A percentile compares a stretch with the other conserved stretches of the same genome.
phyloP scores from a whole-genome alignment of 768 basidiomycete genomes.

The Cyclocybe cylindracea region DNA sequence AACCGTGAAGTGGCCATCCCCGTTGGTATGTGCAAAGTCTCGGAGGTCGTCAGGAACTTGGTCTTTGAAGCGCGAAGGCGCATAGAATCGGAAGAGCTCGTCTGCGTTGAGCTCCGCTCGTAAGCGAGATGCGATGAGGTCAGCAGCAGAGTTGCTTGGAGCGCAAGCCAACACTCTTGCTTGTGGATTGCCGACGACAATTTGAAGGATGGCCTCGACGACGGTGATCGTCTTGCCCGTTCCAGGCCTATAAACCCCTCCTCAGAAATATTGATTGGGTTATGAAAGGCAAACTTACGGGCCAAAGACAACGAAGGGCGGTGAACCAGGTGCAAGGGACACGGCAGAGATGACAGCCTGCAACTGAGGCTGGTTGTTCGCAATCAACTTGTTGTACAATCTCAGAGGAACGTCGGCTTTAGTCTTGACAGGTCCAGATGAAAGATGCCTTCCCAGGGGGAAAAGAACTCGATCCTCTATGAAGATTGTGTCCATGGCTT shows the following conservation, averaged over 20 bases:
- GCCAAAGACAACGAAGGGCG: conserved; percentile 62
- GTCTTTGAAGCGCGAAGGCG: conserved; percentile 40
- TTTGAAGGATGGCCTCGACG: conserved; percentile 61
- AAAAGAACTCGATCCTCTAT: conserved; percentile 51
- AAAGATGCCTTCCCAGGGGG: conserved; percentile 29
- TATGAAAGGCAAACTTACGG: conserved; percentile 41
- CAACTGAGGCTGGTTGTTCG: conserved; percentile 44
- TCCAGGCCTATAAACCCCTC: conserved; percentile 42
- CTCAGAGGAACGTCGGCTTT: conserved; percentile 14
- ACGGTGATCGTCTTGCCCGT: conserved; percentile 71
- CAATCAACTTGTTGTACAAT: conserved; percentile 44
- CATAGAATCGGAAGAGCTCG: conserved; percentile 55
- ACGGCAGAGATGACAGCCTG: conserved; percentile 51
- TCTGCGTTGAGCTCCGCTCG: conserved; percentile 24
- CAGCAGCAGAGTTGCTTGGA: conserved; percentile 69
- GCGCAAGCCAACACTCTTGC: conserved; percentile 62
- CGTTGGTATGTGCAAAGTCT: conserved; percentile 32
- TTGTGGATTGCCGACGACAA: conserved; percentile 39
- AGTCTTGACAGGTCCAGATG: background rate
- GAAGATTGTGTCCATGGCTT: conserved; percentile 50
- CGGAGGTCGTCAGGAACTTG: conserved; percentile 47
- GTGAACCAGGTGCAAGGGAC: conserved; percentile 40
- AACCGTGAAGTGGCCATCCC: conserved; percentile 40
- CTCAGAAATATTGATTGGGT: background rate
- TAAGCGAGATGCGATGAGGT: conserved; percentile 52